Evolutionary conservation across 2,329 filamentous ascomycete genomes (phyloP).

Genomic region (Westerdykella sp.): DNA sequence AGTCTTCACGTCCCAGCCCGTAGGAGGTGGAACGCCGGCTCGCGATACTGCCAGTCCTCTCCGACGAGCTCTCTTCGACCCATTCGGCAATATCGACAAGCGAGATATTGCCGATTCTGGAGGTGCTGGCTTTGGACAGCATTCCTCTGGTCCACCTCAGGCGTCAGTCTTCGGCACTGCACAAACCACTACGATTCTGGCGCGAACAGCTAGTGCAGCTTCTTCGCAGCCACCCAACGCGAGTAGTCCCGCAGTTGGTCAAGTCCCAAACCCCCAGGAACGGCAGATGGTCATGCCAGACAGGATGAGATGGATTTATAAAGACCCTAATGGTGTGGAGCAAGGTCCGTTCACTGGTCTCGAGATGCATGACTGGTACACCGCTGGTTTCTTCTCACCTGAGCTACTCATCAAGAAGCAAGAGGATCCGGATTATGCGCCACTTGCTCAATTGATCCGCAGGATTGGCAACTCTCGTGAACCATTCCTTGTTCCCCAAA

Average conservation of each 20-base stretch:
- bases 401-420: slow-evolving; percentile 92
- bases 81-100: slow-evolving; percentile 24
- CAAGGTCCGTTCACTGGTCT: slow-evolving; percentile 94
- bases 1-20: slow-evolving; percentile 43
- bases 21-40: slow-evolving; percentile 21
- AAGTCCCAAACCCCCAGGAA: slow-evolving; percentile 62
- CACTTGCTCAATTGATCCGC: slow-evolving; percentile 85
- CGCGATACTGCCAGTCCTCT: slow-evolving; percentile 39
- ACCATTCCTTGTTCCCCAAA: slow-evolving; percentile 95
- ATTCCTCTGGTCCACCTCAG: slow-evolving; percentile 15
- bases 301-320: slow-evolving; percentile 96
- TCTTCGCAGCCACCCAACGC: slow-evolving; percentile 32
- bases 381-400: slow-evolving; percentile 93
- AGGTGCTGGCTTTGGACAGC: slow-evolving; percentile 17
- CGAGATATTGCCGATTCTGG: slow-evolving; percentile 17
- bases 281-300: slow-evolving; percentile 99
- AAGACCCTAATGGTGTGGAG: slow-evolving; percentile 84
- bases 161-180: slow-evolving; percentile 22
- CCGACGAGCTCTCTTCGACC: slow-evolving; percentile 37
- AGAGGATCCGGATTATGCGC: slow-evolving; percentile 91
- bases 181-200: slow-evolving; percentile 27
- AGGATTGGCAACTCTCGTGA: slow-evolving; percentile 96
- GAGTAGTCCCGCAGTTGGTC: slow-evolving; percentile 53
- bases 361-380: slow-evolving; percentile 99
- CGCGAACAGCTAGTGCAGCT: slow-evolving; percentile 23